Percentiles rank a stretch among this genome's conserved stretches.
These are phyloP conservation scores for Alternaria triticimaculans DNA, from an alignment of 2,329 filamentous ascomycete genomes.

Conservation along the genomic window DNA sequence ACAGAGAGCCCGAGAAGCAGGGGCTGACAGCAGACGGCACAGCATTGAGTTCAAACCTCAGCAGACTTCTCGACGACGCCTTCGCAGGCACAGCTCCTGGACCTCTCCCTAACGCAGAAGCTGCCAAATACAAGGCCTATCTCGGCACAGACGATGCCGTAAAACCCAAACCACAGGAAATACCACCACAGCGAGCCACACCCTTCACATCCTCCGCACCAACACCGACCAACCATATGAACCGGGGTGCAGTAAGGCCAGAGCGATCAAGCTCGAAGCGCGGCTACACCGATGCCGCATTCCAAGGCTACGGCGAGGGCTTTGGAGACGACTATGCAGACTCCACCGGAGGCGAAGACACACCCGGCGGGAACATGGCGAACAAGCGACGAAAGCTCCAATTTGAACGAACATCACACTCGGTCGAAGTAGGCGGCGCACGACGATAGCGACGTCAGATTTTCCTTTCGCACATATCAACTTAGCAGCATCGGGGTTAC, in stretches of 20 bases:
- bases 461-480: conserved; percentile 14
- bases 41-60: conserved; percentile 29
- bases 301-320: conserved; percentile 75
- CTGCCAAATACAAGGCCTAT: conserved; percentile 51
- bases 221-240: conserved; percentile 45
- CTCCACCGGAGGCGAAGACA: conserved; percentile 75
- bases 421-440: conserved; percentile 45
- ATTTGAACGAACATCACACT: conserved; percentile 44
- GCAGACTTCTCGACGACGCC: conserved; percentile 49
- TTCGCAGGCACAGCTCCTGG: conserved; percentile 52
- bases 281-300: conserved; percentile 76
- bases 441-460: conserved; percentile 35
- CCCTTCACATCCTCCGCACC: conserved; percentile 29
- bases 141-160: conserved; percentile 54
- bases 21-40: conserved; percentile 38
- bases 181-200: conserved; percentile 28
- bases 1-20: conserved; percentile 48
- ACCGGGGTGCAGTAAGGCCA: conserved; percentile 61
- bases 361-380: conserved; percentile 45
- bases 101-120: conserved; percentile 50
- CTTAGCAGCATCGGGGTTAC: conserved; percentile 17
- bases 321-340: conserved; percentile 73
- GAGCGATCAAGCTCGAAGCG: conserved; percentile 75
- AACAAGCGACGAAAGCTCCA: conserved; percentile 45
- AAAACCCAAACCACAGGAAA: conserved; percentile 38